These are phyloP conservation scores for Russula foetens DNA, from an alignment of 768 basidiomycete genomes.

Conservation along the genomic window DNA sequence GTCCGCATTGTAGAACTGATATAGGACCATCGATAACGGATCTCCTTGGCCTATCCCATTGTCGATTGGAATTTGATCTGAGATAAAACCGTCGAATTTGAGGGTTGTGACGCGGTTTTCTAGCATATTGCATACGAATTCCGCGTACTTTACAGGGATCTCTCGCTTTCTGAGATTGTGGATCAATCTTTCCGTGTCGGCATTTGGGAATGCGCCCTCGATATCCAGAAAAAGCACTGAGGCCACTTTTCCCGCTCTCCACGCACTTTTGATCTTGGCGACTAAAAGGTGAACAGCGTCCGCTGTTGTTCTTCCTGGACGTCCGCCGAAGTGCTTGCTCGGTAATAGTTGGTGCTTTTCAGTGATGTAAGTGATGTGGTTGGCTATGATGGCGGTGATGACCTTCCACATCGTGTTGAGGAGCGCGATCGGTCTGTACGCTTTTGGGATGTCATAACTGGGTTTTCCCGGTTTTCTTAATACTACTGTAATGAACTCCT, in stretches of 20 bases:
- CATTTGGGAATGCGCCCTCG: conserved; percentile 18
- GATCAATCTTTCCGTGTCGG: not conserved
- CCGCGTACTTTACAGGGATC: not conserved
- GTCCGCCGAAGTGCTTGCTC: too few species aligned
- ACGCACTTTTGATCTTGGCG: not conserved
- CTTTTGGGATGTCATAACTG: too few species aligned
- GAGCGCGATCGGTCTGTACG: too few species aligned
- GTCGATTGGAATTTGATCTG: conserved; percentile 3
- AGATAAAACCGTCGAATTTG: not conserved
- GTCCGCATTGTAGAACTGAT: too few species aligned
- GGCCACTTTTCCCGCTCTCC: not conserved
- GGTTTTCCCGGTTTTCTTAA: too few species aligned
- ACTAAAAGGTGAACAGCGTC: not conserved
- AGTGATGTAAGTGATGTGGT: too few species aligned
- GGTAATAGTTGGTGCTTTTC: too few species aligned
- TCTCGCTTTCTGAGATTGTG: not conserved
- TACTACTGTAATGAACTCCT: too few species aligned
- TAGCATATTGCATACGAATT: not conserved
- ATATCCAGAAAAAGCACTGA: not conserved
- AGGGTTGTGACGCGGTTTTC: not conserved
- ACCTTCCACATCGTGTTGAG: too few species aligned
- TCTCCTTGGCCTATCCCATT: conserved; percentile 21
- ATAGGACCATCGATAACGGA: conserved; percentile 6
- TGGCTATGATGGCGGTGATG: too few species aligned
- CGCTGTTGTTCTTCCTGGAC: not conserved